Conservation (phyloP, 2,329 filamentous ascomycete genomes). For the Stachybotrys chartarum region DNA sequence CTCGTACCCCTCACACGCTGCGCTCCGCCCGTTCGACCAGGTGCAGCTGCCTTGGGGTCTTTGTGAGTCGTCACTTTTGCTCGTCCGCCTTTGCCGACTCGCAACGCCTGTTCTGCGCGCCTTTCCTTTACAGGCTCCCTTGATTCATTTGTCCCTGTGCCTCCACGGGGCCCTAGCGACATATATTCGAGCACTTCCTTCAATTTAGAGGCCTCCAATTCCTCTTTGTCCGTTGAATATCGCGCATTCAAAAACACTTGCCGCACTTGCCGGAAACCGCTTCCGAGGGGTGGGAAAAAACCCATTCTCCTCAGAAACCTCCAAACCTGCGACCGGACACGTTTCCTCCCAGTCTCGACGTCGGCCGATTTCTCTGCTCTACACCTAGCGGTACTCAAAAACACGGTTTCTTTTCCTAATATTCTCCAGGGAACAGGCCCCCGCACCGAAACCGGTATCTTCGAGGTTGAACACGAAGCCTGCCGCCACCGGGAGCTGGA, state of each 20-base stretch:
- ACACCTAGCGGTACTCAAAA: background rate
- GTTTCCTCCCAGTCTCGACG: background rate
- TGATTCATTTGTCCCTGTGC: background rate
- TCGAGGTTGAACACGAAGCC: background rate
- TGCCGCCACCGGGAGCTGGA: background rate
- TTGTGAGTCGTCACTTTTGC: background rate
- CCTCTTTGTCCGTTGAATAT: background rate
- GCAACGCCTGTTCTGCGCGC: background rate
- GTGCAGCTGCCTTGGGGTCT: background rate
- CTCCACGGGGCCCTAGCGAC: background rate
- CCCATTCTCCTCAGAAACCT: background rate
- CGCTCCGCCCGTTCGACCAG: background rate
- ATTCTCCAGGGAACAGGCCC: background rate
- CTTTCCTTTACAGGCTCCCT: background rate
- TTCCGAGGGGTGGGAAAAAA: background rate
- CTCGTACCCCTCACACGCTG: background rate
- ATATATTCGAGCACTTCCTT: background rate
- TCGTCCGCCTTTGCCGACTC: background rate
- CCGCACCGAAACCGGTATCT: background rate
- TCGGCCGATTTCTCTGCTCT: background rate
- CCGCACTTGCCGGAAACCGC: background rate
- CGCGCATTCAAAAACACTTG: background rate
- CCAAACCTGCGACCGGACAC: background rate
- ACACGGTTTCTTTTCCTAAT: background rate
- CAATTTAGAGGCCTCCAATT: background rate